Base-by-base conservation (phyloP, 805 yeast genomes). In the Blastobotrys americana region DNA sequence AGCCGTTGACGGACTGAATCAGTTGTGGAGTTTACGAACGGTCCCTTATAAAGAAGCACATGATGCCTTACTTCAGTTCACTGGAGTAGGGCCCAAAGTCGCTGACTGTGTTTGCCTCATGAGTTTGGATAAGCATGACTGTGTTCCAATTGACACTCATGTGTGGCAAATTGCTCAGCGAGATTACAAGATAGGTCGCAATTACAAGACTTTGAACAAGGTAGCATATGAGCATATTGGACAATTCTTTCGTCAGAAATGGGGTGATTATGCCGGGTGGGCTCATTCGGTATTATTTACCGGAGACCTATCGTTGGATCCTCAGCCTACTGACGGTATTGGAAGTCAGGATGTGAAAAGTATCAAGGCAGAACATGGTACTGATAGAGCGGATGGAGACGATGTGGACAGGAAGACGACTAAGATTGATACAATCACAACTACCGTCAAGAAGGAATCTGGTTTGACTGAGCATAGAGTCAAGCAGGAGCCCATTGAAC, bases 251-350 rank as follows among this genome's bases (percentile, higher is more conserved):
- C 70, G 73, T 37, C 70, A 71, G 0, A 65, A 80, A 37, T 93
- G 96, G 90, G 97, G 96, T 0, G 76, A 75, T 1, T 84, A 83
- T 59, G 97, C 98, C 1, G 98, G 98, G 0, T 93, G 98, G 98
- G 97, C 97, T 0, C 98, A 90, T 57, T 83, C 90, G n/a, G 87
- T 90, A 8, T 69, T 89, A 46, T 89, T 89, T 64, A 82, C 97
- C 0, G 85, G 88, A 4, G 96, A 88, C 57, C 70, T 89, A 44
- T 33, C 34, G 21, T 22, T 40, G 16, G 37, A 39, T 15, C 23
- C 39, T 25, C 10, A 25, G 31, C n/a, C n/a, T n/a, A n/a, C n/a
- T n/a, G n/a, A n/a, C n/a, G n/a, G n/a, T n/a, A n/a, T n/a, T n/a
- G n/a, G n/a, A n/a, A n/a, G n/a, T n/a, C n/a, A n/a, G n/a, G n/a